Base-by-base conservation (phyloP, 306 rosid species). In the Begonia masoniana region DNA sequence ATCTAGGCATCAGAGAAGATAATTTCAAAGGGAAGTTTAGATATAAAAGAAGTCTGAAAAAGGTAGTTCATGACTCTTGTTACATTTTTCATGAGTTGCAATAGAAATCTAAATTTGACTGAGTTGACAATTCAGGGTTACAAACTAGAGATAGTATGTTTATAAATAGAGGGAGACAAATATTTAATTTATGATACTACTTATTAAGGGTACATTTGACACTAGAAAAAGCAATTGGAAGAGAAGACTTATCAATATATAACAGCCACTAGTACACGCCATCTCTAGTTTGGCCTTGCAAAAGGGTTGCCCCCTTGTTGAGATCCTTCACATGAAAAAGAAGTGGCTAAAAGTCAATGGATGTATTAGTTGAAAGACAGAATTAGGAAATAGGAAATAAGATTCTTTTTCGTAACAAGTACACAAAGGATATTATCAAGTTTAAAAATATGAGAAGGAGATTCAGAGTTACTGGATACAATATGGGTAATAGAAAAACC, bases 61-160 rank as follows among this genome's bases (percentile, higher is more conserved):
- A 48, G 52, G 52, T 48, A 48, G 52, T 15, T 15, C 12, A 48
- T 48, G 52, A 48, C 52, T 48, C 14, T 48, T 48, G 5, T 48
- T 48, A 5, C 15, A 11, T 11, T 1, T 4, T 3, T 17, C 52
- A 8, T 10, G 52, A 13, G 7, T 48, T 4, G 14, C 52, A 48
- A 1, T 13, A 12, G 14, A 48, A 48, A 7, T 48, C 52, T 1
- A 11, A 11, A 11, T 13, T 13, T 13, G 14, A 48, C 12, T 13
- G 7, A 7, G 52, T 1, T 11, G 52, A 48, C 2, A 48, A 48
- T 12, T 48, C 52, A 11, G 5, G 14, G 12, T 48, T 13, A 48
- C 19, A 12, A 48, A 48, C 7, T 13, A 13, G 2, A 4, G 14
- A 48, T 4, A 48, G 14, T 48, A 15, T 48, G 52, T 48, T 13